phyloP scores from a whole-genome alignment of 2,329 filamentous ascomycete genomes.

The Beauveria varroae region DNA sequence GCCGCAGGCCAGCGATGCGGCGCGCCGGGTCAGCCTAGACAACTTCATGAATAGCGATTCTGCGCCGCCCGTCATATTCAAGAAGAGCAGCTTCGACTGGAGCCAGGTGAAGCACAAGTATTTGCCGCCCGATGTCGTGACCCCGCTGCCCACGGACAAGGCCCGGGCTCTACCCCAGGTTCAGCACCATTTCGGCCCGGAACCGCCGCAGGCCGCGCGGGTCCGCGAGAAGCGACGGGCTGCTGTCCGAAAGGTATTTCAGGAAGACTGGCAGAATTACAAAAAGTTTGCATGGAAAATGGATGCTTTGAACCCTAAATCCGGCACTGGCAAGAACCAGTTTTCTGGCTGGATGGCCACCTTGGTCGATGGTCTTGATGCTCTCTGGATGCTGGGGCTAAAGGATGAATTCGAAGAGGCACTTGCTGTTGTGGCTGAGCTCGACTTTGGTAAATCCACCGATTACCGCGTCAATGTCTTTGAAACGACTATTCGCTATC shows the following conservation, averaged over 20 bases:
- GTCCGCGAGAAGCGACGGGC: slow-evolving; percentile 24
- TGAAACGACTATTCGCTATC: slow-evolving; percentile 64
- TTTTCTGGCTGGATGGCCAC: slow-evolving; percentile 63
- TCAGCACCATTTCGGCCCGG: slow-evolving; percentile 26
- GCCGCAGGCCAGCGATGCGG: neutral
- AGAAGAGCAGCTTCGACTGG: slow-evolving; percentile 32
- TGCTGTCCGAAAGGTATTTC: slow-evolving; percentile 28
- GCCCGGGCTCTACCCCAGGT: slow-evolving; percentile 23
- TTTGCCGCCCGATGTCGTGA: slow-evolving; percentile 17
- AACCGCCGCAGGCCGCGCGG: slow-evolving; percentile 18
- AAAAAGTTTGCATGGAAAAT: slow-evolving; percentile 55
- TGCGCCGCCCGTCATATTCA: slow-evolving; percentile 5
- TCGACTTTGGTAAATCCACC: slow-evolving; percentile 53
- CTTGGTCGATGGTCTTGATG: slow-evolving; percentile 60
- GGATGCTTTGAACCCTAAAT: slow-evolving; percentile 55
- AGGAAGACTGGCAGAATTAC: slow-evolving; percentile 48
- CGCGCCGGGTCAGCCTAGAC: slow-evolving; percentile 16
- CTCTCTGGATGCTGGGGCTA: slow-evolving; percentile 66
- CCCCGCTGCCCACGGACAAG: slow-evolving; percentile 18
- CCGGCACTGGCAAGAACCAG: slow-evolving; percentile 42
- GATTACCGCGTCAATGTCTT: slow-evolving; percentile 52
- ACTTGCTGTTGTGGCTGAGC: slow-evolving; percentile 45
- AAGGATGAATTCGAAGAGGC: slow-evolving; percentile 58
- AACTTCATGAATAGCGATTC: slow-evolving; percentile 23
- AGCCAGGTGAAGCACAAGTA: slow-evolving; percentile 21